phyloP scores from a whole-genome alignment of 2,329 filamentous ascomycete genomes.

The Pseudocercospora ulei region DNA sequence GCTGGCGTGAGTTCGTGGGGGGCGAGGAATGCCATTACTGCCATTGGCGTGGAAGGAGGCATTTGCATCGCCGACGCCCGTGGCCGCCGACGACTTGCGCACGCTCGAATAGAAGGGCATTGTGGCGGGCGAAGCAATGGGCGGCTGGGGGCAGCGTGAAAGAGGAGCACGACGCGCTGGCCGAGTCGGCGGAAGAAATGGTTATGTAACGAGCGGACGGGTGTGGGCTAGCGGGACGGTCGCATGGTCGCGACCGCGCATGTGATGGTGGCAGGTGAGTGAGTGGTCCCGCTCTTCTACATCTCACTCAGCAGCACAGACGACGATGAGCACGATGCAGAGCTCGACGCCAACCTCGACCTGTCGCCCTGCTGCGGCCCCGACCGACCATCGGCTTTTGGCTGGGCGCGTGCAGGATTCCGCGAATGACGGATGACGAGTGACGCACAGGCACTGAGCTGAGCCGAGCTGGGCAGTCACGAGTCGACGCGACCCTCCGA shows the following conservation, averaged over 20 bases:
- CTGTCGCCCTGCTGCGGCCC: too few species aligned
- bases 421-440: too few species aligned
- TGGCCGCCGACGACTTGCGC: slow-evolving; percentile 21
- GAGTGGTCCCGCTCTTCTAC: not conserved
- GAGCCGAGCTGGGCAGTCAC: too few species aligned
- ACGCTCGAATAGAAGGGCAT: slow-evolving; percentile 22
- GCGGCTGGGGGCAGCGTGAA: slow-evolving; percentile 1
- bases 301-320: too few species aligned
- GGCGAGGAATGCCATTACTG: slow-evolving; percentile 14
- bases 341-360: too few species aligned
- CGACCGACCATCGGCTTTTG: too few species aligned
- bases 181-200: slow-evolving; percentile 1
- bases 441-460: too few species aligned
- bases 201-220: not conserved
- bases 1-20: slow-evolving; percentile 32
- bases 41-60: slow-evolving; percentile 4
- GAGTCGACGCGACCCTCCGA: too few species aligned
- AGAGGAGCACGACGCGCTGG: slow-evolving; percentile 12
- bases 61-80: slow-evolving; percentile 7
- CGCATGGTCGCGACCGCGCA: slow-evolving; percentile 1
- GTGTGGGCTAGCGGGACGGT: slow-evolving; percentile 2
- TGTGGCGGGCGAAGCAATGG: slow-evolving; percentile 2
- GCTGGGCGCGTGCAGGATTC: too few species aligned
- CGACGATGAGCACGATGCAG: too few species aligned
- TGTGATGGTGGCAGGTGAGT: slow-evolving; percentile 5